Percentiles rank a stretch among this genome's conserved stretches.
These are phyloP conservation scores for Blastobotrys arbuscula DNA, from an alignment of 1,139 yeast genomes.

Conservation along the genomic window DNA sequence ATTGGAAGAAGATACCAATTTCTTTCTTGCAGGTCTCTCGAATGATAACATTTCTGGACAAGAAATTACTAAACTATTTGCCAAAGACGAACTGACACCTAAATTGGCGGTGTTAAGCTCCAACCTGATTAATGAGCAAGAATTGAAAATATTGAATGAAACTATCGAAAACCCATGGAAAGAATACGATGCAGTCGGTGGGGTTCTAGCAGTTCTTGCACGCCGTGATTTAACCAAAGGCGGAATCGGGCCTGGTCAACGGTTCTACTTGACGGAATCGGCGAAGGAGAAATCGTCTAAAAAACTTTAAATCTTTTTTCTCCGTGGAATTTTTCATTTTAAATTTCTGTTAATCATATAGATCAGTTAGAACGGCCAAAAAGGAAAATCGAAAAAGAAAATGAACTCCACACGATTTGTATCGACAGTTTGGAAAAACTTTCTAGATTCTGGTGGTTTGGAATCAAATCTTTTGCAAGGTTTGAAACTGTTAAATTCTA, in stretches of 20 bases:
- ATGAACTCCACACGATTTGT: constrained; percentile 16
- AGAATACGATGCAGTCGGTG: constrained; percentile 1
- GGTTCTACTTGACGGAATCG: constrained; percentile 4
- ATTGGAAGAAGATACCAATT: not conserved
- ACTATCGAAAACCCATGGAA: not conserved
- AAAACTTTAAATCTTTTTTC: not conserved
- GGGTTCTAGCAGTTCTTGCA: constrained; percentile 7
- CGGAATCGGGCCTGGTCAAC: constrained; percentile 12
- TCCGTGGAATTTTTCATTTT: not conserved
- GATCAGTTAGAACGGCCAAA: no score
- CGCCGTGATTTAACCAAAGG: constrained; percentile 9
- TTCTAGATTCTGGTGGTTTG: constrained; percentile 34
- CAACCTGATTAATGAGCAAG: not conserved
- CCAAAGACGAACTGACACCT: constrained; percentile 1
- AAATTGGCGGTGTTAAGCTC: not conserved
- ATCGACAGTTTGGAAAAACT: constrained; percentile 30
- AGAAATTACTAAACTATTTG: not conserved
- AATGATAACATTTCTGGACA: not conserved
- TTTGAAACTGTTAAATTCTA: constrained; percentile 29
- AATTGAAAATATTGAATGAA: not conserved
- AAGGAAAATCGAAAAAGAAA: not conserved
- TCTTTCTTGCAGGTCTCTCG: not conserved
- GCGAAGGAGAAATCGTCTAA: not conserved
- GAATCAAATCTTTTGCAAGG: constrained; percentile 32
- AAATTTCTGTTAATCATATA: no score